These are phyloP conservation scores for Ophiocordyceps sinensis DNA, from an alignment of 2,329 filamentous ascomycete genomes.

Conservation along the genomic window DNA sequence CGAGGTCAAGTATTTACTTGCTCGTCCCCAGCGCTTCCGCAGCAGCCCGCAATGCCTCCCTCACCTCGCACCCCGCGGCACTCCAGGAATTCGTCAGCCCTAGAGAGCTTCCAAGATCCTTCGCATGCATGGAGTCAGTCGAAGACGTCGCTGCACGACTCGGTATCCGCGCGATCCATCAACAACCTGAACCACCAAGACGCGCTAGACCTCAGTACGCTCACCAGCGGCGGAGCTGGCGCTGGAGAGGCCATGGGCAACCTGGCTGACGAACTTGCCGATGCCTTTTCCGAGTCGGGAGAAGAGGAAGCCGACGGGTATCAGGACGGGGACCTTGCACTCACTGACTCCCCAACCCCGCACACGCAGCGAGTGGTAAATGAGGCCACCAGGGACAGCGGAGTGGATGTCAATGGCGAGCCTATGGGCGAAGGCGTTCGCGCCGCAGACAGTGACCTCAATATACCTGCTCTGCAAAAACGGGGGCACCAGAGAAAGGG, in stretches of 20 bases:
- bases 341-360: background rate
- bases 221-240: slow-evolving; percentile 25
- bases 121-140: slow-evolving; percentile 33
- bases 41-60: slow-evolving; percentile 14
- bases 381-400: background rate
- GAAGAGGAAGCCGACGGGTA: slow-evolving; percentile 47
- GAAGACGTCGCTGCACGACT: slow-evolving; percentile 35
- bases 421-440: slow-evolving; percentile 19
- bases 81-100: slow-evolving; percentile 41
- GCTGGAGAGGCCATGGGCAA: slow-evolving; percentile 53
- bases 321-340: slow-evolving; percentile 22
- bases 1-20: no score
- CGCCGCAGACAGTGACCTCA: slow-evolving; percentile 23
- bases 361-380: background rate
- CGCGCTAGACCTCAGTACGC: slow-evolving; percentile 29
- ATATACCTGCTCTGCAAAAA: slow-evolving; percentile 26
- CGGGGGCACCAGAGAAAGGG: slow-evolving; percentile 35
- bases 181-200: slow-evolving; percentile 35
- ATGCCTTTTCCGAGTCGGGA: slow-evolving; percentile 53
- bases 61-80: slow-evolving; percentile 43
- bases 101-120: slow-evolving; percentile 33
- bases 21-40: no score
- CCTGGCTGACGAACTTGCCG: slow-evolving; percentile 67
- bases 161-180: slow-evolving; percentile 28
- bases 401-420: slow-evolving; percentile 7